Base-by-base conservation (phyloP, 2,329 filamentous ascomycete species). In the Colletotrichum acutatum region DNA sequence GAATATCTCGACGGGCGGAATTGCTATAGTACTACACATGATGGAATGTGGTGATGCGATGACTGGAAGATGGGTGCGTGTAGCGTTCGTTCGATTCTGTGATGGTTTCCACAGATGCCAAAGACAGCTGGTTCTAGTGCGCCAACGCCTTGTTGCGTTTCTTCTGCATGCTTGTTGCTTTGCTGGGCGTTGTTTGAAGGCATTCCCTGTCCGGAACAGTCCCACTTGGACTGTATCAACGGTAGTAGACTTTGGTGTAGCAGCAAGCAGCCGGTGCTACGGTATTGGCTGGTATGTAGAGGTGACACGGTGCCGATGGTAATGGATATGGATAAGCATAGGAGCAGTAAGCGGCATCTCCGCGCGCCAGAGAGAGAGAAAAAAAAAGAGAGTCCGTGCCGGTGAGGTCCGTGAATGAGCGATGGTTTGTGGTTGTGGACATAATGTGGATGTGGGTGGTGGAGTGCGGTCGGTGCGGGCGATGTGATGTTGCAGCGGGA, bases 311-410 rank as follows among this genome's bases (percentile, higher is more conserved):
- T 37, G 24, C 52, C 52, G 53, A 46, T 64, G 54, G 42, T 28
- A 37, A 64, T 54, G 66, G 69, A 54, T 60, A 60, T 32, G 37
- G 53, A 42, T 26, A 22, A 32, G 58, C 46, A 54, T 34, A 49
- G 56, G 70, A 37, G 37, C 46, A 59, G 59, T 65, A 66, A 37
- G 52, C 46, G 66, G 59, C 69, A 59, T 68, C 28, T 68, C 69
- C 64, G 69, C 19, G 30, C 65, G 26, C 52, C 19, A 19, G 52
- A 26, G 28, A 46, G 61, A 26, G 28, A 34, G 61, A 4, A 60
- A 8, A 24, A 4, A 60, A 8, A 24, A 42, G 16, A 62, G 26
- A 52, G 65, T 59, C 63, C 63, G 68, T 59, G 68, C 61, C 56
- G 61, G 24, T 19, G 60, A 34, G 63, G 37, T 37, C 19, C 24